Conservation (phyloP, 1,139 yeast species). For the Pichia sp. region DNA sequence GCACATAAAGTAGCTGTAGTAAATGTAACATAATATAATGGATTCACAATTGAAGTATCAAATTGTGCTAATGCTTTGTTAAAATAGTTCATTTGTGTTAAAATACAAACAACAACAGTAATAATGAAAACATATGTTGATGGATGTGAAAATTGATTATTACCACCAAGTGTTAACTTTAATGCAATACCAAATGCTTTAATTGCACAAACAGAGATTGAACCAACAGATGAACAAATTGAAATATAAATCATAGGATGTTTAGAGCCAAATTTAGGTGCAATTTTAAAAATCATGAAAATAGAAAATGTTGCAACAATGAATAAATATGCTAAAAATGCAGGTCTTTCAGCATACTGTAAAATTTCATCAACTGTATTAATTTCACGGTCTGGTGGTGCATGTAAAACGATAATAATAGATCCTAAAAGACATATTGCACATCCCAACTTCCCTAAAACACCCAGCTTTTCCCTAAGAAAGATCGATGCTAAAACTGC, state of each 20-base stretch:
- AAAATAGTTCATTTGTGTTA: slow-evolving; percentile 91
- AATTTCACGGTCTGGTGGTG: slow-evolving; percentile 89
- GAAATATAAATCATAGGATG: slow-evolving; percentile 90
- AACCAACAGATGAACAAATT: slow-evolving; percentile 86
- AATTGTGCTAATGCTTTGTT: slow-evolving; percentile 91
- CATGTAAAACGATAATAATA: slow-evolving; percentile 84
- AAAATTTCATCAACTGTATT: slow-evolving; percentile 85
- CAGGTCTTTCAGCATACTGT: slow-evolving; percentile 74
- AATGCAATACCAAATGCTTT: slow-evolving; percentile 92
- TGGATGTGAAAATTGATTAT: slow-evolving; percentile 79
- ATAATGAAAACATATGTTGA: slow-evolving; percentile 77
- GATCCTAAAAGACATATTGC: slow-evolving; percentile 87
- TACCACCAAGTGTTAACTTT: slow-evolving; percentile 80
- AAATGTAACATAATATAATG: slow-evolving; percentile 84
- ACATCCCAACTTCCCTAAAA: slow-evolving; percentile 90
- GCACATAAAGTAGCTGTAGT: slow-evolving; percentile 86
- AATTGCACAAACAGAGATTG: slow-evolving; percentile 86
- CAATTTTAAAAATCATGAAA: slow-evolving; percentile 77
- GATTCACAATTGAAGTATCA: slow-evolving; percentile 89
- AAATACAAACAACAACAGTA: slow-evolving; percentile 75
- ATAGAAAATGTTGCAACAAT: slow-evolving; percentile 60
- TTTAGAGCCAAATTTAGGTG: slow-evolving; percentile 71
- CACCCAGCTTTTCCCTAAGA: slow-evolving; percentile 79
- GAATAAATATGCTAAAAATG: slow-evolving; percentile 63
- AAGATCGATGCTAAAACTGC: slow-evolving; percentile 85